These are phyloP conservation scores for Sordariomycetes sp. DNA, from an alignment of 2,329 filamentous ascomycete species.

Conservation along the genomic window DNA sequence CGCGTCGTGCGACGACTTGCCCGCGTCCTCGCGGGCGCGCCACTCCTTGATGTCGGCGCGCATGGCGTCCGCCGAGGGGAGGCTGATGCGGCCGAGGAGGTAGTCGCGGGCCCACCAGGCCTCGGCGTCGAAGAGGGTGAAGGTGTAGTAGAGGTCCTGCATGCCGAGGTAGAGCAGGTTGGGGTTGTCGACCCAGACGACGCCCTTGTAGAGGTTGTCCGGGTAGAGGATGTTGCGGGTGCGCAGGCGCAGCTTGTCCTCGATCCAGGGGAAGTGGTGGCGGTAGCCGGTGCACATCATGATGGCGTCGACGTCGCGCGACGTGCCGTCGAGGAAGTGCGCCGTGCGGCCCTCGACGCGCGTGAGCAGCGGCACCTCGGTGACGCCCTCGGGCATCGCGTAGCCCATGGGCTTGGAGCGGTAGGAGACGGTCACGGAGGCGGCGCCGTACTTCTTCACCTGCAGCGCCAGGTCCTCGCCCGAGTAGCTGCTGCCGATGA, in stretches of 20 bases:
- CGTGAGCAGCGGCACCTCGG: neutral
- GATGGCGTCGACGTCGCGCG: slow-evolving; percentile 46
- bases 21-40: neutral
- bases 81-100: slow-evolving; percentile 43
- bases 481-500: slow-evolving; percentile 30
- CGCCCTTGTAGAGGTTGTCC: slow-evolving; percentile 54
- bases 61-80: slow-evolving; percentile 59
- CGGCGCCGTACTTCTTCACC: slow-evolving; percentile 39
- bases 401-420: slow-evolving; percentile 16
- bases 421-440: slow-evolving; percentile 30
- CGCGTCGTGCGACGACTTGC: neutral
- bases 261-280: slow-evolving; percentile 54
- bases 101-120: slow-evolving; percentile 49
- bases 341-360: neutral
- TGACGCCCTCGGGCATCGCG: neutral
- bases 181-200: slow-evolving; percentile 60
- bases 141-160: slow-evolving; percentile 55
- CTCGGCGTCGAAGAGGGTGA: slow-evolving; percentile 61
- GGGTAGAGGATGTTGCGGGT: neutral
- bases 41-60: neutral
- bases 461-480: slow-evolving; percentile 46
- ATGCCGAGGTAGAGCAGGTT: slow-evolving; percentile 55
- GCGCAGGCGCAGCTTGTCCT: slow-evolving; percentile 50
- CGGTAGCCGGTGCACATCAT: slow-evolving; percentile 63
- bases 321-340: slow-evolving; percentile 5